Base-by-base conservation (phyloP, 108 stramenopile genomes). In the Cyclotella sp. region DNA sequence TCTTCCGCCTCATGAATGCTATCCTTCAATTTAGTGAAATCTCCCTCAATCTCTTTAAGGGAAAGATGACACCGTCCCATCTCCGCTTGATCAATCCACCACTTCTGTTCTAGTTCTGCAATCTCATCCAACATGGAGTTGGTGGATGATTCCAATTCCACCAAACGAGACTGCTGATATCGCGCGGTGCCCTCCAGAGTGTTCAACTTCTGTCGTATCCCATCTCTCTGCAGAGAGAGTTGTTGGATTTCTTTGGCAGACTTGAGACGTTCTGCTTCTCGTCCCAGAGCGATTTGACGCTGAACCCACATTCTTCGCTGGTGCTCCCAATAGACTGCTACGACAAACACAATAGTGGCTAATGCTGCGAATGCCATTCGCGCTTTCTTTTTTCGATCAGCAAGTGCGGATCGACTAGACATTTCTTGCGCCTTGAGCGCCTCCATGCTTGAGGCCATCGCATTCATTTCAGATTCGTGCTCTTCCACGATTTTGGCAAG, bases 401-500 rank as follows among this genome's bases (percentile, higher is more conserved):
- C 15, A 8, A 79, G 49, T 10, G 49, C 14, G 9, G 13, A 22
- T n/a, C 47, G 57, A 15, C 39, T 59, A 12, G 40, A 51, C 21
- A 16, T 26, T 61, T 79, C 66, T 42, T 61, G 30, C 0, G 9
- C 7, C 39, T 49, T 43, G 11, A 79, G 53, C 15, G 22, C 30
- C 29, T 79, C 75, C 61, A 81, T 71, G 14, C 39, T 51, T 7
- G 11, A 16, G 0, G 67, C 47, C 16, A 81, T 40, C 41, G n/a
- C 47, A 51, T 54, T 67, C 75, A 76, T 81, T 30, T 81, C 80
- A 26, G 39, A 8, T 30, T 70, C 75, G 64, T 81, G 75, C 19
- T 81, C 80, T 64, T 76, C 63, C n/a, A 81, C 67, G 14, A 81
- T 69, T 41, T 63, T 81, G 46, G 75, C 63, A 6, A 81, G 29